Evolutionary conservation across 78 protist species (phyloP).

Genomic region (Dictyostelium brefeldianum): DNA sequence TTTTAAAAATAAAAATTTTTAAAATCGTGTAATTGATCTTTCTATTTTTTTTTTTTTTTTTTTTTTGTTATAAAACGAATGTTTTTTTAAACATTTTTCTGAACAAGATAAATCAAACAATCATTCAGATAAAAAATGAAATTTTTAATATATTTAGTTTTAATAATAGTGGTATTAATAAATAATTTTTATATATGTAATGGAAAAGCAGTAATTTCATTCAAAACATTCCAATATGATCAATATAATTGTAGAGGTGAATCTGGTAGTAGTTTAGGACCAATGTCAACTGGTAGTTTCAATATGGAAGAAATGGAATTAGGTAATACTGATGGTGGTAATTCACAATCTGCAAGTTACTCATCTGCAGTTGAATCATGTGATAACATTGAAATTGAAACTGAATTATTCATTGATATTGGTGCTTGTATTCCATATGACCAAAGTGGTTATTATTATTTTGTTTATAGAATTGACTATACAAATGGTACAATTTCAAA

Average conservation of each 20-base stretch:
- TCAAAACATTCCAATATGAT: background rate
- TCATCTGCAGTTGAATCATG: background rate
- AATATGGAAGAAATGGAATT: background rate
- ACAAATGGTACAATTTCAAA: background rate
- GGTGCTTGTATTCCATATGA: background rate
- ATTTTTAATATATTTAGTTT: no score
- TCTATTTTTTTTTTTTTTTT: no score
- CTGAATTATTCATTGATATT: background rate
- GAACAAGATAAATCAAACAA: no score
- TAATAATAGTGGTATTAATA: background rate
- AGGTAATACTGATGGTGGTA: background rate
- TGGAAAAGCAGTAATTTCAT: background rate
- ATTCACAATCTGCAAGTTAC: background rate
- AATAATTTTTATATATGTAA: background rate
- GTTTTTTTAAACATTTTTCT: no score
- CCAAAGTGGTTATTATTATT: background rate
- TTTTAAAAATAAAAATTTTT: no score
- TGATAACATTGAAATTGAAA: conserved; percentile 3
- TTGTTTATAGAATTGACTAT: background rate
- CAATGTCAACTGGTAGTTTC: conserved; percentile 10
- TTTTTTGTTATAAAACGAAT: no score
- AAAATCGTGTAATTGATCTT: no score
- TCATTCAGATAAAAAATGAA: background rate
- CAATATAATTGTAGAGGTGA: background rate
- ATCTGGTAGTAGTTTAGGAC: background rate